Percentiles rank a stretch among this genome's conserved stretches.
These are phyloP conservation scores for Aureoboletus auriporus DNA, from an alignment of 768 basidiomycete species.

Conservation along the genomic window DNA sequence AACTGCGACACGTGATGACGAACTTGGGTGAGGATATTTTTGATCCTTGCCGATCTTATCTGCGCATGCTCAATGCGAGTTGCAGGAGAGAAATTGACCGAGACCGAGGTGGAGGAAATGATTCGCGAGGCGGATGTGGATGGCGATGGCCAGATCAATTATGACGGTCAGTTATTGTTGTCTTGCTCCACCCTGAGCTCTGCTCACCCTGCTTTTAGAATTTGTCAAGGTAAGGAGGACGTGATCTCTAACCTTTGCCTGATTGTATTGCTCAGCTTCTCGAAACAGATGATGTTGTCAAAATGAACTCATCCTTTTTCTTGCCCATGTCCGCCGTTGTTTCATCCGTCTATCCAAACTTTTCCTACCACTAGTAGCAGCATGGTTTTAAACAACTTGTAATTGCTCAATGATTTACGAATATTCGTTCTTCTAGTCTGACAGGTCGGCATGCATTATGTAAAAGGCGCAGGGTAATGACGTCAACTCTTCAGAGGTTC, in stretches of 20 bases:
- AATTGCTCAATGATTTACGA: conserved; percentile 2
- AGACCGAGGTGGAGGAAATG: conserved; percentile 92
- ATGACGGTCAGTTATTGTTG: conserved; percentile 53
- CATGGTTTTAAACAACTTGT: conserved; percentile 5
- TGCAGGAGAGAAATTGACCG: conserved; percentile 81
- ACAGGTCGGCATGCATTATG: background rate
- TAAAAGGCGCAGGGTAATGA: conserved; percentile 4
- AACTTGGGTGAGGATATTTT: conserved; percentile 59
- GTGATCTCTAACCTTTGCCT: background rate
- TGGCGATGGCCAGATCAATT: conserved; percentile 92
- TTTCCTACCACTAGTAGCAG: conserved; percentile 1
- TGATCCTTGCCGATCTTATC: background rate
- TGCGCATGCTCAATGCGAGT: conserved; percentile 3
- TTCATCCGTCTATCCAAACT: background rate
- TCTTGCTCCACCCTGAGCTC: background rate
- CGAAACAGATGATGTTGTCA: conserved; percentile 65
- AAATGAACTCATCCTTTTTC: conserved; percentile 40
- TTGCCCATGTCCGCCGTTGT: conserved; percentile 14
- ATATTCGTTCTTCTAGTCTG: background rate
- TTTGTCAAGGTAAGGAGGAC: conserved; percentile 60
- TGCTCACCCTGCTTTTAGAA: conserved; percentile 39
- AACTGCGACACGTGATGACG: conserved; percentile 89
- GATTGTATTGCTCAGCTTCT: conserved; percentile 10
- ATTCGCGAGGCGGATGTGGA: conserved; percentile 95
- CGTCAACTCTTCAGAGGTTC: conserved; percentile 6